phyloP scores from a whole-genome alignment of 78 protist species.

The Dictyostelium intermedium region DNA sequence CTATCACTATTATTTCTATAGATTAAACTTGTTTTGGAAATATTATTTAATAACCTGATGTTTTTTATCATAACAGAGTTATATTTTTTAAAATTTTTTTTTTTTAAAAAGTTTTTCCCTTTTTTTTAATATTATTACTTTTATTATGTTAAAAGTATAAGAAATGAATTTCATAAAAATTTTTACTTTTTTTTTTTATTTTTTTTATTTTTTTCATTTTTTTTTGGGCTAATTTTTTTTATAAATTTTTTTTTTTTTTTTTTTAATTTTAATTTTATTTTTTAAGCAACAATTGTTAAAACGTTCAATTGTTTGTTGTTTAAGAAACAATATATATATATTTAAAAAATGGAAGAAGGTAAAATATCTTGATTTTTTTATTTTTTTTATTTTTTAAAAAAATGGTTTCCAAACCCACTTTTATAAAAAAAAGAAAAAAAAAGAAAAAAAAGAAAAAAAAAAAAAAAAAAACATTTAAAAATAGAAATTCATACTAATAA shows the following conservation, averaged over 20 bases:
- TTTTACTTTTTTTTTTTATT: too few relatives aligned
- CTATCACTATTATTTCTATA: neutral
- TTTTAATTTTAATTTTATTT: neutral
- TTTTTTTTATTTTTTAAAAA: too few relatives aligned
- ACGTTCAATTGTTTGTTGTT: neutral
- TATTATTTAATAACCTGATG: neutral
- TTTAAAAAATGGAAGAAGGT: constrained; percentile 1
- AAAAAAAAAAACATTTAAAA: neutral
- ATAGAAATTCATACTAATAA: neutral
- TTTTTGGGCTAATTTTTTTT: neutral
- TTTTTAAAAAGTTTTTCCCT: neutral
- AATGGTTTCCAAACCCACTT: neutral
- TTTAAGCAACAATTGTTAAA: neutral
- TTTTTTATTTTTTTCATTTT: too few relatives aligned
- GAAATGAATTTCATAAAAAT: neutral
- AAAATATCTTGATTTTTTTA: neutral
- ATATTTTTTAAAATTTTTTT: too few relatives aligned
- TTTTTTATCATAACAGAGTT: neutral
- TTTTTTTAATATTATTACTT: neutral
- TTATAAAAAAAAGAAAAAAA: neutral
- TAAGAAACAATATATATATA: neutral
- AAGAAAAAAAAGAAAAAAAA: neutral
- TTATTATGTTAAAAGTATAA: neutral
- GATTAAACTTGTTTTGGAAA: neutral
- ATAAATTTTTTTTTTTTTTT: neutral